Evolutionary conservation across 176 grass and related monocot genomes (phyloP).

Genomic region (bread wheat (Triticum aestivum)): DNA sequence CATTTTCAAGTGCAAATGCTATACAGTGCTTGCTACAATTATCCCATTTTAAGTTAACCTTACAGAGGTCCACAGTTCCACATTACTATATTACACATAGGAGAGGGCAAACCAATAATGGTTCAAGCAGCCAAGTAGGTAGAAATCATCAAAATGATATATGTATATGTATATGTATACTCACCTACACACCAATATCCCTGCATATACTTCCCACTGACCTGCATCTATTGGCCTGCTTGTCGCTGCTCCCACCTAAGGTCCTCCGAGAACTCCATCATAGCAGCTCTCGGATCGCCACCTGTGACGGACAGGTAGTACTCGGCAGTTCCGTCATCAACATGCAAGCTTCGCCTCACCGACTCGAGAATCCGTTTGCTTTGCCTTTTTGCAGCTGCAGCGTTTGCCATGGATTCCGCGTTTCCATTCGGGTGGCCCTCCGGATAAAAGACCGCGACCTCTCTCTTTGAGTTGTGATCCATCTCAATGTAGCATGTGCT

Average conservation of each 20-base stretch:
- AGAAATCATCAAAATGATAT: neutral
- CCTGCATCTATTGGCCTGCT: constrained; percentile 4
- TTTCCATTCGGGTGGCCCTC: constrained; percentile 50
- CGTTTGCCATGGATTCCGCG: constrained; percentile 6
- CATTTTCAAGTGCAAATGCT: no score
- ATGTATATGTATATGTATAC: neutral
- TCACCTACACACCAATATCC: neutral
- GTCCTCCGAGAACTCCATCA: constrained; percentile 81
- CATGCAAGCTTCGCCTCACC: constrained; percentile 64
- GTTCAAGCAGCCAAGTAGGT: neutral
- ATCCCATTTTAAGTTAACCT: neutral
- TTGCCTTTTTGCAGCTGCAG: constrained; percentile 19
- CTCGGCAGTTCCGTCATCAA: constrained; percentile 86
- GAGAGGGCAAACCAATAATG: neutral
- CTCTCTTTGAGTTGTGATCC: constrained; percentile 77
- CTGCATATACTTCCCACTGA: neutral
- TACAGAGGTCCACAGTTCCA: neutral
- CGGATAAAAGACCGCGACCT: constrained; percentile 75
- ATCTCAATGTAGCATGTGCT: constrained; percentile 93
- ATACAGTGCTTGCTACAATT: neutral
- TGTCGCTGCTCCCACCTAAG: constrained; percentile 80
- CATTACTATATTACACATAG: constrained; percentile 13
- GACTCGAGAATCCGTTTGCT: constrained; percentile 75
- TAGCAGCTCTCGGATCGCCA: constrained; percentile 88
- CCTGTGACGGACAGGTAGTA: constrained; percentile 71